Evolutionary conservation across 805 yeast species (phyloP), one percentile per base, ranked within the genome.

Genomic region (Ogataea glucozyma): DNA sequence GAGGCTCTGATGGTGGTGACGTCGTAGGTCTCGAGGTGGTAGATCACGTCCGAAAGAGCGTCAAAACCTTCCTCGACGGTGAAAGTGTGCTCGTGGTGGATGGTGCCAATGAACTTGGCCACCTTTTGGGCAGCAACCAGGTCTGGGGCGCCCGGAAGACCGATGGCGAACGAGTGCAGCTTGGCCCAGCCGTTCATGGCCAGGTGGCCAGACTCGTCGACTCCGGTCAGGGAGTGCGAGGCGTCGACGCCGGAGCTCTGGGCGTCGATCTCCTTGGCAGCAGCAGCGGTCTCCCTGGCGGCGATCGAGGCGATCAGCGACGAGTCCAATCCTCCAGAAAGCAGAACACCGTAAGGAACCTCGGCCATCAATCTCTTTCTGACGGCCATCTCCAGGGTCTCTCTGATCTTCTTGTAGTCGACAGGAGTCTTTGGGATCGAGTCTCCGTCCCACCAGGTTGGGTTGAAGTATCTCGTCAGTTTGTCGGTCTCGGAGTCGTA

Each of bases 311-410:
- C 99, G 65, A 93, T 93, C 68, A 93, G 76, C 17, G 97, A 88
- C 35, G 97, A 89, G 67, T 93, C 99, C 61, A 93, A 79, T 54
- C 99, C 99, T 65, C 99, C 99, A 17, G 97, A 88, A 55, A 93
- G 75, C 56, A 93, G 74, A 35, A 93, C 99, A 73, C 99, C 99
- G 68, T 88, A 93, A 43, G 99, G 98, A 49, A 93, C 99, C 75
- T 93, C 99, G 43, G 98, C 93, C 99, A 93, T 93, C 61, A 93
- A 79, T 78, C 99, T 85, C 86, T 93, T 93, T 76, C 99, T 85
- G 43, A 93, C 99, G 37, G 99, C 89, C 71, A 85, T 72, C 69
- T 93, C 99, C 64, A 93, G 78, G 38, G 87, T 67, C 59, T 83
- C 85, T 68, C 97, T 83, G 48, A 93, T 78, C 46, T 70, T 56